These are phyloP conservation scores for Tylopilus balloui DNA, from an alignment of 768 basidiomycete species.

Conservation along the genomic window DNA sequence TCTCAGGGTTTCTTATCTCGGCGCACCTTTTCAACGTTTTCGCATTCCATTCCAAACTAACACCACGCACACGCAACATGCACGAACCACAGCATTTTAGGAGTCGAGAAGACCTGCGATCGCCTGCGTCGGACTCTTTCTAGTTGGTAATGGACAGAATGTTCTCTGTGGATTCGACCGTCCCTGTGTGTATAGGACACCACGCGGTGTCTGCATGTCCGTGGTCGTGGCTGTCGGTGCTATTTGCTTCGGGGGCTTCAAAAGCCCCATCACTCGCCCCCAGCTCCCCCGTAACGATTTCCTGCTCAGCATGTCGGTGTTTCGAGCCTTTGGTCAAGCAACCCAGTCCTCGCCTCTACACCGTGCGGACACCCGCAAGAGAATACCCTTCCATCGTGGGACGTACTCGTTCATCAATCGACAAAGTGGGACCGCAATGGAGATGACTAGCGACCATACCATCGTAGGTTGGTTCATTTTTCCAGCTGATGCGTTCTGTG, in stretches of 20 bases:
- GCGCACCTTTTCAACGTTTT: slow-evolving; percentile 1
- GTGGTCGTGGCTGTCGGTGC: slow-evolving; percentile 12
- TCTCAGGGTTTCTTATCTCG: not conserved
- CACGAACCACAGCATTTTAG: slow-evolving; percentile 13
- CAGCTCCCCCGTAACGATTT: not conserved
- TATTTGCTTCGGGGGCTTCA: slow-evolving; percentile 6
- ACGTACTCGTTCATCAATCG: slow-evolving; percentile 30
- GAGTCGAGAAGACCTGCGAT: slow-evolving; percentile 16
- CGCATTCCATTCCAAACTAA: slow-evolving; percentile 1
- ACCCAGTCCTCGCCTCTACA: slow-evolving; percentile 3
- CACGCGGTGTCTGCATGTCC: slow-evolving; percentile 22
- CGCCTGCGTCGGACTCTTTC: slow-evolving; percentile 1
- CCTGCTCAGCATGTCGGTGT: slow-evolving; percentile 16
- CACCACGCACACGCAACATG: not conserved
- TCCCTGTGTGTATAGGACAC: not conserved
- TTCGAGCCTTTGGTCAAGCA: slow-evolving; percentile 20
- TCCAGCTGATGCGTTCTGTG: not conserved
- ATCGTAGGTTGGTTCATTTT: slow-evolving; percentile 20
- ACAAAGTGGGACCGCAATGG: slow-evolving; percentile 32
- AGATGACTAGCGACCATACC: slow-evolving; percentile 21
- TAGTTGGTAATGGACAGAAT: slow-evolving; percentile 9
- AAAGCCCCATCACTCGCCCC: slow-evolving; percentile 2
- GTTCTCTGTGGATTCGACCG: slow-evolving; percentile 10
- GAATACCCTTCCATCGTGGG: slow-evolving; percentile 27
- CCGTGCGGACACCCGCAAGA: slow-evolving; percentile 19